Evolutionary conservation across 441 rosid genomes (phyloP).

Genomic region (Melastoma candidum): DNA sequence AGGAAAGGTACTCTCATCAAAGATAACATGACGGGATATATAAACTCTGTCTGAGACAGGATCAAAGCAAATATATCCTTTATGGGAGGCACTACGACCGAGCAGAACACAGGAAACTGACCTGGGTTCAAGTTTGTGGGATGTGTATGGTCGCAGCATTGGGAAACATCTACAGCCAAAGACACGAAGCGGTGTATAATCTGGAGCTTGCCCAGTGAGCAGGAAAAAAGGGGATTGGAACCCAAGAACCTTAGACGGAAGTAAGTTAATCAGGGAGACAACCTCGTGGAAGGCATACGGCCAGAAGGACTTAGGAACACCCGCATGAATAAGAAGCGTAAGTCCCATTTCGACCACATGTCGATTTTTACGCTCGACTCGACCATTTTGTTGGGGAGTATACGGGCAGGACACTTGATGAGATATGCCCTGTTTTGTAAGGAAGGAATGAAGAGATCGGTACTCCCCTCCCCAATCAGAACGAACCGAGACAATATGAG

Average conservation of each 20-base stretch:
- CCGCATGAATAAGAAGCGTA: too few relatives aligned
- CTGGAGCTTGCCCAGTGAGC: not conserved
- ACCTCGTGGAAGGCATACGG: too few relatives aligned
- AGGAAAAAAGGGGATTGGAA: not conserved
- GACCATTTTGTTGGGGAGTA: too few relatives aligned
- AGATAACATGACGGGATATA: not conserved
- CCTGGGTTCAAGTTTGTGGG: not conserved
- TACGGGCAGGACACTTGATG: not conserved
- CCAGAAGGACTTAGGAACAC: too few relatives aligned
- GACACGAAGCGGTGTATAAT: too few relatives aligned
- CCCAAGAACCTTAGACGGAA: not conserved
- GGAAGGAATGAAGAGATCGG: too few relatives aligned
- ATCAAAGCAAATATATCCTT: conserved; percentile 7
- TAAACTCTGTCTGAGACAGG: not conserved
- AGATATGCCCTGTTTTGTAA: not conserved
- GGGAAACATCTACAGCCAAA: conserved; percentile 4
- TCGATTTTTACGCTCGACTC: too few relatives aligned
- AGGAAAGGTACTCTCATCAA: not conserved
- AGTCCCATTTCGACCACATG: too few relatives aligned
- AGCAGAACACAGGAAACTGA: conserved; percentile 2
- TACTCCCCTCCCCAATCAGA: too few relatives aligned
- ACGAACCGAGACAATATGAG: too few relatives aligned
- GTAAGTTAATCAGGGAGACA: not conserved
- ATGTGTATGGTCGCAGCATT: not conserved
- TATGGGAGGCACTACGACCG: too few relatives aligned